Base-by-base conservation (phyloP, 78 protist genomes). In the Cavenderia fasciculata region DNA sequence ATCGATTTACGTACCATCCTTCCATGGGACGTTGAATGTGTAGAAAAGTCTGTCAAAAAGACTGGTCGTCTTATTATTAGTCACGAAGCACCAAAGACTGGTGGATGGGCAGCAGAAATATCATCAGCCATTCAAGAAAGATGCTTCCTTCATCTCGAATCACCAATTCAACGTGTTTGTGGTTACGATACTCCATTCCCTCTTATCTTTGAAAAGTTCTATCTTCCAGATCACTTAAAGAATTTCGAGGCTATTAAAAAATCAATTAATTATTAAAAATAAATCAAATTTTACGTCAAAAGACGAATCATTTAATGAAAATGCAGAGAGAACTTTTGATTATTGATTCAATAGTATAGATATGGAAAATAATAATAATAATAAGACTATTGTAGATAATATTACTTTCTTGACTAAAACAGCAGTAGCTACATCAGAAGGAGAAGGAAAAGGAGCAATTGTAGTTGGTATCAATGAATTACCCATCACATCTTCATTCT, bases 121-220 rank as follows among this genome's bases (percentile, higher is more conserved):
- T 70, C 97, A 1, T 63, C 96, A 34, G 52, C 96, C n/a, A 79
- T 98, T 33, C 97, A 94, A 87, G 87, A 96, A 85, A 36, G 87
- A 25, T 94, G 98, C 82, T 98, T 98, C 96, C 87, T 87, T 31
- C 90, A 78, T 74, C 90, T 98, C 43, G 98, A 98, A 86, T 98
- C 98, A 1, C 99, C 98, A 41, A 86, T 97, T 27, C 74, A 59
- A 69, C 92, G 99, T 23, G 97, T 98, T 16, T 94, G 97, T 75
- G 98, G 99, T 38, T 91, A 85, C 56, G 99, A 97, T 88, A 96
- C 98, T 1, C 99, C 98, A 27, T 98, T 97, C 96, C 99, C 99
- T 36, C 96, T 98, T 57, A 90, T 95, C 41, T 93, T 92, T 74
- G 99, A 98, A 72, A 70, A 73, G 74, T 87, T 87, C 84, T 87